Conservation (phyloP, 192 early-diverging fungal species). For the Coemansia sp. region DNA sequence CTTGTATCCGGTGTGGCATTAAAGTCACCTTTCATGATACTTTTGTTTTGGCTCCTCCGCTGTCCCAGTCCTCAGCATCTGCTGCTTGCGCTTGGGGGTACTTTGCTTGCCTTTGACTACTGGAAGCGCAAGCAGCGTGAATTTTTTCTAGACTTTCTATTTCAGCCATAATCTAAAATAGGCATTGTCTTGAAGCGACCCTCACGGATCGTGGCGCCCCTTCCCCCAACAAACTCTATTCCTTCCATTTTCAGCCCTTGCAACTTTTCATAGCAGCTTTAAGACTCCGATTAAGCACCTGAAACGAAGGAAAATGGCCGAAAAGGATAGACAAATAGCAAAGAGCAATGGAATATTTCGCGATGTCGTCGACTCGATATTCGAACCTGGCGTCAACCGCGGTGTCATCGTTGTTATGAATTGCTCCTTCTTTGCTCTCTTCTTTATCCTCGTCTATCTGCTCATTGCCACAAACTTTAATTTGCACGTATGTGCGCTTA, state of each 20-base stretch:
- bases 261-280: no score
- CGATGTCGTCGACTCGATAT: constrained; percentile 57
- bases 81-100: not conserved
- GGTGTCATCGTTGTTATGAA: constrained; percentile 57
- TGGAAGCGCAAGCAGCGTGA: no score
- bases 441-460: constrained; percentile 43
- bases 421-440: constrained; percentile 47
- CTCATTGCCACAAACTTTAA: constrained; percentile 48
- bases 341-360: constrained; percentile 39
- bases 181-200: not conserved
- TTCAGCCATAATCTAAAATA: constrained; percentile 2
- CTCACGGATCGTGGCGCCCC: not conserved
- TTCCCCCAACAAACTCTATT: no score
- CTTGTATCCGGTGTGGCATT: not conserved
- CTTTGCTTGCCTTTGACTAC: not conserved
- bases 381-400: constrained; percentile 57
- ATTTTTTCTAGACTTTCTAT: no score
- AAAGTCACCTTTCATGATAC: not conserved
- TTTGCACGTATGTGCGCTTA: constrained; percentile 49
- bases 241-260: no score
- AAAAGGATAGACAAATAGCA: not conserved
- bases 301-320: not conserved
- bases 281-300: not conserved
- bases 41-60: not conserved
- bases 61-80: not conserved